Conservation (phyloP, 768 basidiomycete genomes). For the Agaricus bisporus region DNA sequence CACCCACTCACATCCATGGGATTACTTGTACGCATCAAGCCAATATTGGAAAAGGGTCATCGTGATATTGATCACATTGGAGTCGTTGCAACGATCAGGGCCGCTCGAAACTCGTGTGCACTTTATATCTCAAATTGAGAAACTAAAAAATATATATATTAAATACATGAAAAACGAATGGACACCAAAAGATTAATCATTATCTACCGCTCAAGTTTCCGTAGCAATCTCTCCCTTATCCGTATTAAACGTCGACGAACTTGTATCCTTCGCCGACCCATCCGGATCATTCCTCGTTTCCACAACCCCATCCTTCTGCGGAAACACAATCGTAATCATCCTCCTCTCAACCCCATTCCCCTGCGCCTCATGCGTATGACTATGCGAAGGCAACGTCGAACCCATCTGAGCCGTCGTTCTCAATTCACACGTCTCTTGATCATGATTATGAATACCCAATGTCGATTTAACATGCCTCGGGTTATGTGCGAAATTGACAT, state of each 20-base stretch:
- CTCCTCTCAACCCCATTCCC: neutral
- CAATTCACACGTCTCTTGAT: too few relatives aligned
- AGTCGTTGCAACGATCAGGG: too few relatives aligned
- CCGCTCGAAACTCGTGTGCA: too few relatives aligned
- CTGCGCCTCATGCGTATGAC: neutral
- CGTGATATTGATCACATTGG: too few relatives aligned
- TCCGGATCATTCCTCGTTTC: neutral
- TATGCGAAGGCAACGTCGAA: neutral
- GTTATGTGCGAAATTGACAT: neutral
- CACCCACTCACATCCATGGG: too few relatives aligned
- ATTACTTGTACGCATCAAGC: too few relatives aligned
- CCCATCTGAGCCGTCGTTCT: neutral
- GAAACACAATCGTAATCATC: neutral
- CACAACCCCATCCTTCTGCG: neutral
- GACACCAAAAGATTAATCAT: neutral
- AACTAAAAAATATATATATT: neutral
- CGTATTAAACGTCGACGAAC: neutral
- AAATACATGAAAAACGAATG: neutral
- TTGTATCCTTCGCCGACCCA: neutral
- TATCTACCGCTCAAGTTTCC: neutral
- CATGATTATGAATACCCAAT: neutral
- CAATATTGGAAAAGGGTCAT: too few relatives aligned
- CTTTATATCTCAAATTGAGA: too few relatives aligned
- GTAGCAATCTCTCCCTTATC: neutral
- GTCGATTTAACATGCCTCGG: neutral